Evolutionary conservation across 169 alveolate genomes (phyloP), one percentile per base, ranked within the genome.

Genomic region (Besnoitia besnoiti): DNA sequence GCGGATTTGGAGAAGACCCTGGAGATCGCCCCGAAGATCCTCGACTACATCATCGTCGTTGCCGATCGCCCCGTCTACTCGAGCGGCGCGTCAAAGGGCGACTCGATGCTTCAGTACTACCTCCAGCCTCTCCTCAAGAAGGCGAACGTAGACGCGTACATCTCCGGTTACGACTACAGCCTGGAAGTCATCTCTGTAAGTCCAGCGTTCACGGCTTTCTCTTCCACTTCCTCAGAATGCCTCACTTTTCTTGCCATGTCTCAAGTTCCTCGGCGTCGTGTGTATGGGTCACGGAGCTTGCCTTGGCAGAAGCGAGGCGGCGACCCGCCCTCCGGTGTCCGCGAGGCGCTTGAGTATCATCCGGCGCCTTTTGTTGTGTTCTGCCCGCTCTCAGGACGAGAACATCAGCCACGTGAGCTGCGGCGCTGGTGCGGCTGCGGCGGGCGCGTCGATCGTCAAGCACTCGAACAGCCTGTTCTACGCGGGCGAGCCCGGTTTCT

Each of bases 31-130:
- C 95, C 98, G 47, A 96, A 96, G 89, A 92, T 96, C 21, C 91
- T 93, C 42, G 98, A 97, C 91, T 97, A 95, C 95, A 96, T 97
- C 87, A 93, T 97, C 76, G 97, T 97, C 0, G 98, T 97, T 16
- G 99, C 98, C 37, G 98, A 97, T 91, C 94, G 95, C 85, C 98
- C 99, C n/a, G 96, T 97, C 21, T 96, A 96, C 90, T 96, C 98
- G 47, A 95, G 98, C 80, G 99, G 99, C 27, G 93, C 94, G 16
- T 96, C 97, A 30, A 96, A 96, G 93, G 98, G 98, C n/a, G 97
- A 95, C 88, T 95, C 98, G 0, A 95, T 94, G 76, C 95, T 97
- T 67, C 95, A 96, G 40, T 95, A 97, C 90, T 92, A 95, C 85
- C 93, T 97, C 0, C 95, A 96, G 49, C 99, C 98, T 2, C 96